Evolutionary conservation across 2,329 filamentous ascomycete species (phyloP), one percentile per base, ranked within the genome.

Genomic region (Coleophoma cylindrospora): DNA sequence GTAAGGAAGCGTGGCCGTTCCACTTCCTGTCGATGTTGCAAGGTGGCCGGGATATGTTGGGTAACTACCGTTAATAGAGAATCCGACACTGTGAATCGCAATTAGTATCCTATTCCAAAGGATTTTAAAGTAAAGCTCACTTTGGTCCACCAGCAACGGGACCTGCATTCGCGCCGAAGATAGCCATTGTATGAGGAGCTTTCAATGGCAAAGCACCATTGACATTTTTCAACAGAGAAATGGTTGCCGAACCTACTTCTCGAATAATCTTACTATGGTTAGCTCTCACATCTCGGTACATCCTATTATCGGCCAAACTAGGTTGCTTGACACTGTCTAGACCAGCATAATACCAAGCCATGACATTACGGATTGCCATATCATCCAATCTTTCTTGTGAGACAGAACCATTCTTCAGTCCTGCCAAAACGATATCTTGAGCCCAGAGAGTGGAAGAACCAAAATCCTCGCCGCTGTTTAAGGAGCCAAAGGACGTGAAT

Each of bases 1-100:
- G 62, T 91, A 91, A 0, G 87, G 84, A 64, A 87, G 87, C 50
- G 84, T 79, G 9, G 85, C 72, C 1, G 80, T 84, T 45, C 88
- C 88, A 3, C 83, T 88, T 9, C 88, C 88, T 87, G 37, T 40
- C 11, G 37, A 40, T 15, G n/a, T 19, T 4, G 37, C 37, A n/a
- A 40, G 37, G n/a, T 40, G 37, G 13, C 37, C 37, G n/a, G 37
- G 37, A 15, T 40, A 40, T 17, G 19, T 19, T 8, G 37, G 37
- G 14, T 40, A 15, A 14, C 8, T 40, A 19, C 37, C 37, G n/a
- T 40, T 40, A 19, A 40, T 40, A 10, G 37, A 40, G 37, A 40
- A 40, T 15, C 37, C 37, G 13, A 40, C 37, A 19, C 37, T 40
- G n/a, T 7, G 19, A 8, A 14, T 15, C n/a, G n/a, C 13, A 40